Evolutionary conservation across 257 asterid species (phyloP), one percentile per base, ranked within the genome.

Genomic region (Henckelia pumila): DNA sequence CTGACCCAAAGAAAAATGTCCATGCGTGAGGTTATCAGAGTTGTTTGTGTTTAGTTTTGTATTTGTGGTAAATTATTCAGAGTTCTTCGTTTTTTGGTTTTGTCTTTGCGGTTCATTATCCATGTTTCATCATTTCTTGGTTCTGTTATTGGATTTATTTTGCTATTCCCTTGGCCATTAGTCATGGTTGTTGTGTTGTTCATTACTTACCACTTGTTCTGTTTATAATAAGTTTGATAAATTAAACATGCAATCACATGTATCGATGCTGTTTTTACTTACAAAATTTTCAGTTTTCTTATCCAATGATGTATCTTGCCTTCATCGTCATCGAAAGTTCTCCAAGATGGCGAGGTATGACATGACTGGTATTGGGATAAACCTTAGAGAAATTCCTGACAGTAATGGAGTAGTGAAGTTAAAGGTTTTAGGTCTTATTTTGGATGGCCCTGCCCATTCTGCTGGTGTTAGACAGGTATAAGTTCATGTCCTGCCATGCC

Each of bases 321-420:
- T 81, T 73, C 82, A 59, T 88, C 85, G 67, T 82, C 77, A 63
- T 74, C 73, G 78, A 84, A 83, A 93, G 99, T 85, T 93, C 83
- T 85, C 99, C 77, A 90, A 91, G 95, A 90, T 93, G 97, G 95
- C 95, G 63, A 86, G 93, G 80, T 93, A 88, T 73, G 99, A 93
- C 80, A 93, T 93, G 87, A 84, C 95, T 70, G 96, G 97, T 69
- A 88, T 93, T 66, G 99, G 99, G 71, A 79, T 93, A 76, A 93
- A 93, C 84, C 83, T 93, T 63, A 84, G 95, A 77, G 97, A 93
- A 82, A 81, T 90, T 64, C 96, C 95, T 64, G 91, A 88, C 85
- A 95, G 78, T 61, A 73, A 73, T 53, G 96, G 95, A 78, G 82
- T 67, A 73, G 71, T 76, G 73, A 90, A 81, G 80, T 67, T 93